A percentile compares a stretch with the other conserved stretches of the same genome.
Evolutionary conservation across 495 filamentous ascomycete genomes (phyloP).

Genomic region (Xylaria scruposa): DNA sequence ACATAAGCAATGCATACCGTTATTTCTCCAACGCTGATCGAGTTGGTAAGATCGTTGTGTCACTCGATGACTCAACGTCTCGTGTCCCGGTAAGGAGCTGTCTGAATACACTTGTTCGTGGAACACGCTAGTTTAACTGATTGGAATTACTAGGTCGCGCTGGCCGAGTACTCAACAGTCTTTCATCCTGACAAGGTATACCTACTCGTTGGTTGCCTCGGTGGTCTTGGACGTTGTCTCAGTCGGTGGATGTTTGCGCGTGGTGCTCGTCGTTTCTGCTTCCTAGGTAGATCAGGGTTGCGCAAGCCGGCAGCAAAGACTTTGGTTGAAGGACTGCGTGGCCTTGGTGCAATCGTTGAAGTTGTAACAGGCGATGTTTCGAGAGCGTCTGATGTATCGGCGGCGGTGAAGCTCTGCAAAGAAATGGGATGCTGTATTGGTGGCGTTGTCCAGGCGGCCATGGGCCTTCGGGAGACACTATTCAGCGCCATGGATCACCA

Average conservation of each 20-base stretch:
- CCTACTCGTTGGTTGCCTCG: conserved; percentile 59
- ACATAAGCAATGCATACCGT: conserved; percentile 31
- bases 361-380: conserved; percentile 38
- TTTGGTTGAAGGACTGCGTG: conserved; percentile 42
- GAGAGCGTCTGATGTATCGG: conserved; percentile 30
- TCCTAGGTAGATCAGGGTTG: conserved; percentile 55
- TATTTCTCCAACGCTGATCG: conserved; percentile 40
- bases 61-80: conserved; percentile 33
- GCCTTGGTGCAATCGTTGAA: conserved; percentile 27
- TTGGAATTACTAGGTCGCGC: not conserved
- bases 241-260: conserved; percentile 53
- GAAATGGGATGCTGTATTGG: conserved; percentile 28
- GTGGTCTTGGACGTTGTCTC: conserved; percentile 60
- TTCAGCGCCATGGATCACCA: conserved; percentile 54
- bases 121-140: not conserved
- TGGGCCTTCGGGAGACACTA: conserved; percentile 52
- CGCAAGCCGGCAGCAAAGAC: conserved; percentile 30
- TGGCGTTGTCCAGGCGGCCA: conserved; percentile 42
- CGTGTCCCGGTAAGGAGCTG: not conserved
- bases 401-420: conserved; percentile 26
- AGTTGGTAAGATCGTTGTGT: conserved; percentile 59
- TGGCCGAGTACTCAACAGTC: not conserved
- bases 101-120: not conserved
- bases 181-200: conserved; percentile 45
- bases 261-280: conserved; percentile 55